Evolutionary conservation across 257 asterid species (phyloP).

Genomic region (Galeopsis tetrahit): DNA sequence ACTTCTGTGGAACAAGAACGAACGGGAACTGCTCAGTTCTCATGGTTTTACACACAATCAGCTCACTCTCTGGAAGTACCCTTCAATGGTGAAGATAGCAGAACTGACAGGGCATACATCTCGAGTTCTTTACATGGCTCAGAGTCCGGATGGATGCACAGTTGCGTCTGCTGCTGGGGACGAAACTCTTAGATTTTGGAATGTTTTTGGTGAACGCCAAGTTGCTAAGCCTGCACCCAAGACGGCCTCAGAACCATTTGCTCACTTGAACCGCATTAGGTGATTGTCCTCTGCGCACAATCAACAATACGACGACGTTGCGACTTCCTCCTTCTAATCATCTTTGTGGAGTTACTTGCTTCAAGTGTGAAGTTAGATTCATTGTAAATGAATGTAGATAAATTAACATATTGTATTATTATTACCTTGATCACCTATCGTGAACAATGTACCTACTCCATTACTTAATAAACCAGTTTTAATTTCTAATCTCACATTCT

Average conservation of each 20-base stretch:
- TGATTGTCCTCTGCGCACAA: background rate
- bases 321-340: background rate
- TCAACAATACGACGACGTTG: no score
- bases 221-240: conserved; percentile 53
- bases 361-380: background rate
- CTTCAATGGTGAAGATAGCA: conserved; percentile 62
- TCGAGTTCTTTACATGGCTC: conserved; percentile 64
- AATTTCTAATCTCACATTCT: conserved; percentile 5
- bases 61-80: conserved; percentile 67
- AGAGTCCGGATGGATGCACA: conserved; percentile 72
- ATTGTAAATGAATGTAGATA: background rate
- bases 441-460: conserved; percentile 70
- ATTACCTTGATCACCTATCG: background rate
- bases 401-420: background rate
- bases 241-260: conserved; percentile 46
- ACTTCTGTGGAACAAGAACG: conserved; percentile 87
- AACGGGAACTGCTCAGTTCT: conserved; percentile 77
- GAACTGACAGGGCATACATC: conserved; percentile 71
- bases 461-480: background rate
- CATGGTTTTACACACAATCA: conserved; percentile 68
- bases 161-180: conserved; percentile 74
- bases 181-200: conserved; percentile 60
- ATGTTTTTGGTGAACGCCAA: conserved; percentile 60
- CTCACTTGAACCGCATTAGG: conserved; percentile 53
- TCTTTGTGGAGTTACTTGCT: background rate